Conservation (phyloP, 495 filamentous ascomycete genomes). For the Penicillium chermesinum region DNA sequence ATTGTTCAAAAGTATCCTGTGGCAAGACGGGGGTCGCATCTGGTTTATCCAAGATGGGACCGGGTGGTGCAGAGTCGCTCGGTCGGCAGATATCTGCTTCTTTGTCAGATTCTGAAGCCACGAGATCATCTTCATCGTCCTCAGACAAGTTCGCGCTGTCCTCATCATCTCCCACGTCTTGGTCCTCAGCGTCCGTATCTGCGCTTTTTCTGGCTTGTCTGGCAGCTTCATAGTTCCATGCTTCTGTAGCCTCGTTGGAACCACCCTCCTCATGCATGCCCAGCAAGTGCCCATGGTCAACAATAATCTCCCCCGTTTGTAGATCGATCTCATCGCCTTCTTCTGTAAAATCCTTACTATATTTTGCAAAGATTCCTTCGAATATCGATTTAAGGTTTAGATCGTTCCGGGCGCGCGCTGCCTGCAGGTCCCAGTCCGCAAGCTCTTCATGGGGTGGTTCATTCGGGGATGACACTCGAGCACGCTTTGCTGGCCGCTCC, state of each 20-base stretch:
- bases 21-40: neutral
- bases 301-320: conserved; percentile 68
- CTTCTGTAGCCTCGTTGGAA: conserved; percentile 18
- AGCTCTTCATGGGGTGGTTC: conserved; percentile 40
- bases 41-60: neutral
- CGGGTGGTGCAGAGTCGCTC: neutral
- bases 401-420: conserved; percentile 56
- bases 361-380: conserved; percentile 84
- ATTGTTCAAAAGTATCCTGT: neutral
- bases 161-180: neutral
- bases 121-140: neutral
- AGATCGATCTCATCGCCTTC: conserved; percentile 80
- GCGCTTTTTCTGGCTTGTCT: neutral
- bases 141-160: neutral
- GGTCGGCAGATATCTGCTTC: neutral
- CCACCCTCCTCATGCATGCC: conserved; percentile 49
- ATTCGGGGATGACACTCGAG: conserved; percentile 40
- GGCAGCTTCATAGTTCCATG: conserved; percentile 16
- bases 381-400: conserved; percentile 70
- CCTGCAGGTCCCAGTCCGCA: conserved; percentile 44
- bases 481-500: conserved; percentile 56
- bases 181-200: neutral
- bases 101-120: neutral
- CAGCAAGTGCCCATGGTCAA: conserved; percentile 79
- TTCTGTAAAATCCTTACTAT: conserved; percentile 72